These are phyloP conservation scores for Colletotrichum musae DNA, from an alignment of 2,329 filamentous ascomycete genomes.

Conservation along the genomic window DNA sequence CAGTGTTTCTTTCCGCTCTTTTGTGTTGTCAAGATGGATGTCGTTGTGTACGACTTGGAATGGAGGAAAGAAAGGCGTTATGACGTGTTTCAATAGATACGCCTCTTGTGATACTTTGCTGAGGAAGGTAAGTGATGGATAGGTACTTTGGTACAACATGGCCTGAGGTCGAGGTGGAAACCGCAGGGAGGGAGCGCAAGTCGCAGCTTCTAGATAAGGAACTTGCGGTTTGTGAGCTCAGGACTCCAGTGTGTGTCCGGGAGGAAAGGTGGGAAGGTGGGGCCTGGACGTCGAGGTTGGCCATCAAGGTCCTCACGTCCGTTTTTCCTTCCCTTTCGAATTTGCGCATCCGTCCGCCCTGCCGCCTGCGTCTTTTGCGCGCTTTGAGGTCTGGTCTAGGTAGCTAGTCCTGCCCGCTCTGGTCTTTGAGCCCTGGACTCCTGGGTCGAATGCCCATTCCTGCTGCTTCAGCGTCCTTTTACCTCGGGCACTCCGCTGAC, in stretches of 20 bases:
- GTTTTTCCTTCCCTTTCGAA: background rate
- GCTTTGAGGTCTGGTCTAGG: no score
- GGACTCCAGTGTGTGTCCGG: background rate
- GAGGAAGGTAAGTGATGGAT: no score
- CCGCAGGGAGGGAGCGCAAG: constrained; percentile 2
- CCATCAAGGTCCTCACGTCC: constrained; percentile 39
- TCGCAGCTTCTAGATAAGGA: constrained; percentile 24
- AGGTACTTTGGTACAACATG: background rate
- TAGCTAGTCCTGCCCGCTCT: no score
- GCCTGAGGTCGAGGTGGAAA: background rate
- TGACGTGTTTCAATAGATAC: background rate
- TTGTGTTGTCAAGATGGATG: background rate
- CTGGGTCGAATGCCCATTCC: no score
- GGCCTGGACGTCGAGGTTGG: constrained; percentile 9
- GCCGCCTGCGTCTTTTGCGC: background rate
- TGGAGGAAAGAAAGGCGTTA: background rate
- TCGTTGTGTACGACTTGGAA: background rate
- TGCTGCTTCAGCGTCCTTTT: background rate
- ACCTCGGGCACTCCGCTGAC: constrained; percentile 7
- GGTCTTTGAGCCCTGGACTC: no score
- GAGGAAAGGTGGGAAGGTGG: constrained; percentile 22
- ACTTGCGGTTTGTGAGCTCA: constrained; percentile 20
- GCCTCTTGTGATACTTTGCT: no score
- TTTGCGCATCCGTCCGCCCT: constrained; percentile 14
- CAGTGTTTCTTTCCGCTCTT: background rate